phyloP scores from a whole-genome alignment of 495 filamentous ascomycete species.

The Xylaria telfairii region DNA sequence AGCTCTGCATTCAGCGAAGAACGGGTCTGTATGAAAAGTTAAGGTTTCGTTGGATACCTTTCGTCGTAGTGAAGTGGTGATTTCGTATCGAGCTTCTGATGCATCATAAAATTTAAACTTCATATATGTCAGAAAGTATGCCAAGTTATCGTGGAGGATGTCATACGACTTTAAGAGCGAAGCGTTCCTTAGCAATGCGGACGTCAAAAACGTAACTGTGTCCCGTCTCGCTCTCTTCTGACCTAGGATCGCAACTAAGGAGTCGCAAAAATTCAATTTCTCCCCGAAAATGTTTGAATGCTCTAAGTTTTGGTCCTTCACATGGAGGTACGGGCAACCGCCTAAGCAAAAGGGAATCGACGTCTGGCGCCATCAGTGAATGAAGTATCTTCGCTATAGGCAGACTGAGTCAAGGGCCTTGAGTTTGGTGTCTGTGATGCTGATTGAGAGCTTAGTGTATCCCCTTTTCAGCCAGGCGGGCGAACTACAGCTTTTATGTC shows the following conservation, averaged over 20 bases:
- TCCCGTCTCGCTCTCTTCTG: background rate
- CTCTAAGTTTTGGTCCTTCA: background rate
- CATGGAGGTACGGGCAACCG: background rate
- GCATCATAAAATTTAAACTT: conserved; percentile 2
- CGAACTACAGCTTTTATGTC: no score
- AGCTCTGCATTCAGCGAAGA: conserved; percentile 29
- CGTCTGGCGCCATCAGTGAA: background rate
- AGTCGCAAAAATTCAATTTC: background rate
- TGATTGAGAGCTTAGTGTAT: no score
- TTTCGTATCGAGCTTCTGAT: background rate
- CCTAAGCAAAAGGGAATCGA: background rate
- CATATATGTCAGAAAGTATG: background rate
- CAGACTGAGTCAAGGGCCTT: no score
- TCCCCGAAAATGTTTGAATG: background rate
- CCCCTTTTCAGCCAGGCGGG: no score
- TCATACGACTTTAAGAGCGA: background rate
- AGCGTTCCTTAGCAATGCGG: background rate
- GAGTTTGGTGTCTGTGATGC: no score
- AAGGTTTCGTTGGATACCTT: background rate
- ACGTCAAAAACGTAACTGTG: background rate
- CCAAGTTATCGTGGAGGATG: background rate
- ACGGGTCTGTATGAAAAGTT: conserved; percentile 15
- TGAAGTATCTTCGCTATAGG: no score
- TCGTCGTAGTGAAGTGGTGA: background rate
- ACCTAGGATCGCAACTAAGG: background rate